Evolutionary conservation across 345 rosid genomes (phyloP).

Genomic region (Citrus cavaleriei): DNA sequence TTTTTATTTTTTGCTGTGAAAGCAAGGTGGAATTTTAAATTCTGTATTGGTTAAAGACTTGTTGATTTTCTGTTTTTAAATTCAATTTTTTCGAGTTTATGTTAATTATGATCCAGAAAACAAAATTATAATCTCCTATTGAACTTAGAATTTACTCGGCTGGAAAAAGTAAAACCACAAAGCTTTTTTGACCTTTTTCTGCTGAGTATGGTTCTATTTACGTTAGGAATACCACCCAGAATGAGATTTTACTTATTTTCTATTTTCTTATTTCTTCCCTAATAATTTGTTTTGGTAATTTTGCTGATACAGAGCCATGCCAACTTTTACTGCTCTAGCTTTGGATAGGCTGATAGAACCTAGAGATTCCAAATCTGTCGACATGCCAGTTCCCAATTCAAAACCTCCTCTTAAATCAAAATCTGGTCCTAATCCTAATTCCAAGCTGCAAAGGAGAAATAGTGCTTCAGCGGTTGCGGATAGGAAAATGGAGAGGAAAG

Average conservation of each 20-base stretch:
- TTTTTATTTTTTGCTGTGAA: neutral
- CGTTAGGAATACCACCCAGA: neutral
- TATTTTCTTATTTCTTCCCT: neutral
- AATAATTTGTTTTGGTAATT: neutral
- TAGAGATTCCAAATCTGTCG: slow-evolving; percentile 45
- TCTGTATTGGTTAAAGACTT: neutral
- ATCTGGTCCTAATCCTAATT: slow-evolving; percentile 32
- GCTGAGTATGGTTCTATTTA: neutral
- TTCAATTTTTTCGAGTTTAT: neutral
- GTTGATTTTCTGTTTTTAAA: neutral
- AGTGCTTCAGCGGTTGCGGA: slow-evolving; percentile 21
- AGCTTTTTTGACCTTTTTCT: neutral
- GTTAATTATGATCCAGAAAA: neutral
- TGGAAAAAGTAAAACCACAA: neutral
- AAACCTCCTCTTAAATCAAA: slow-evolving; percentile 27
- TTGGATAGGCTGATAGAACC: slow-evolving; percentile 62
- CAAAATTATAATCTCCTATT: neutral
- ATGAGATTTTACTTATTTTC: neutral
- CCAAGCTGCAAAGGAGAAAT: slow-evolving; percentile 38
- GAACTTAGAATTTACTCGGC: neutral
- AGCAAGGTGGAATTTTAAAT: neutral
- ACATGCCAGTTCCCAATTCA: slow-evolving; percentile 31
- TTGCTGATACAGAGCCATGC: slow-evolving; percentile 65
- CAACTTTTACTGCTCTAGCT: slow-evolving; percentile 63
- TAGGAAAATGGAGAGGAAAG: slow-evolving; percentile 38